Evolutionary conservation across 2,329 filamentous ascomycete genomes (phyloP).

Genomic region (Paraphoma chrysanthemicola): DNA sequence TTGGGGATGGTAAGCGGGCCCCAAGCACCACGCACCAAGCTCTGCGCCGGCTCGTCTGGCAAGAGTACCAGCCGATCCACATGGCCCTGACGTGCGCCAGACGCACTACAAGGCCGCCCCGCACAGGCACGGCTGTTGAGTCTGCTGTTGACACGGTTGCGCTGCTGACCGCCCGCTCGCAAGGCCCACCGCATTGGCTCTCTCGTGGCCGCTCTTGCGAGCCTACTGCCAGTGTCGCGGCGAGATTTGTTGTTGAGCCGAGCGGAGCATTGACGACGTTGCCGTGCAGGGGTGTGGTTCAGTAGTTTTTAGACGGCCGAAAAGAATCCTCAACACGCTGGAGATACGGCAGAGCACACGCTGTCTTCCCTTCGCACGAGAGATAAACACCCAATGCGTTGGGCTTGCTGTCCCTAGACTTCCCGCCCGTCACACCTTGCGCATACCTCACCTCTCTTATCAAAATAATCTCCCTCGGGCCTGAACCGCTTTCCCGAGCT

Average conservation of each 20-base stretch:
- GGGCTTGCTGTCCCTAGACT: conserved; percentile 27
- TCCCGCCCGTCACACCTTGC: conserved; percentile 10
- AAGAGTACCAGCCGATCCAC: background rate
- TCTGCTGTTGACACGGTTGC: conserved; percentile 10
- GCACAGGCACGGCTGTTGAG: conserved; percentile 19
- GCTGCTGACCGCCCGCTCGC: conserved; percentile 12
- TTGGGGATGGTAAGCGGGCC: conserved; percentile 4
- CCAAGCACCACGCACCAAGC: background rate
- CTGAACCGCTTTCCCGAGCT: conserved; percentile 21
- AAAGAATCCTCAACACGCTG: conserved; percentile 42
- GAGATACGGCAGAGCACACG: conserved; percentile 7
- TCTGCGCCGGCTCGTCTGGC: background rate
- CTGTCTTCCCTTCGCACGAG: conserved; percentile 28
- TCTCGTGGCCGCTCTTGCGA: conserved; percentile 1
- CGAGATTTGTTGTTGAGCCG: conserved; percentile 40
- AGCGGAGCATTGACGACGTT: conserved; percentile 29
- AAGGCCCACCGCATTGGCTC: conserved; percentile 22
- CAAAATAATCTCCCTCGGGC: conserved; percentile 14
- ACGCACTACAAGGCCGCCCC: background rate
- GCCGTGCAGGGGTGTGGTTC: conserved; percentile 31
- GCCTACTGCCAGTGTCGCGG: conserved; percentile 1
- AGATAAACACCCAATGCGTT: conserved; percentile 45
- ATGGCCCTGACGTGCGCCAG: background rate
- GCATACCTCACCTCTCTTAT: conserved; percentile 2
- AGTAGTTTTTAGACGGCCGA: conserved; percentile 35